Base-by-base conservation (phyloP, 345 rosid species). In the Acer saccharum region DNA sequence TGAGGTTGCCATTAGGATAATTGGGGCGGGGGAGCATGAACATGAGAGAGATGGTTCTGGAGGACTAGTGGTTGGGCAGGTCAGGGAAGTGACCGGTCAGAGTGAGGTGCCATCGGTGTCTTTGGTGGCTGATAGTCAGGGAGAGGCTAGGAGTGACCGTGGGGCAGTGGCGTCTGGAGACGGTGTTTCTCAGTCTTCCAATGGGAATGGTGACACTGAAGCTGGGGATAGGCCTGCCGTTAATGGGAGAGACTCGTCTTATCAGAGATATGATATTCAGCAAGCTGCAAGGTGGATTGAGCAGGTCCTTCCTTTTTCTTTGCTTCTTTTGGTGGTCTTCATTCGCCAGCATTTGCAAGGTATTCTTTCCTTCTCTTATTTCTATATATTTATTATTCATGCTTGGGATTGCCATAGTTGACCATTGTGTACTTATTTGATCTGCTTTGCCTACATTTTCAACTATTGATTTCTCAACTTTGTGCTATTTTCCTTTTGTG, bases 321-420 rank as follows among this genome's bases (percentile, higher is more conserved):
- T 97, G 90, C 99, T 97, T 84, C 94, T 97, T 32, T 81, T 97
- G 89, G 97, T 97, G 46, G 98, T 94, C 78, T 97, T 97, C 82
- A 97, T 97, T 77, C 97, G 99, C 80, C 99, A 94, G 87, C 99
- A 97, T 86, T 84, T 97, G 82, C 99, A 97, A 89, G 99, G 99
- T 96, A 83, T 71, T 50, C 55, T 20, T 68, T 44, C 63, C 35
- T 6, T 58, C 48, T 23, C 32, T 57, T n/a, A 17, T 27, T 58
- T 1, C 16, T 43, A 14, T 16, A 1, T 23, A 10, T 63, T 63
- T 10, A 2, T 58, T 72, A 6, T 13, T 10, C 7, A 25, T 72
- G 65, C 65, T 72, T 72, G 48, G 7, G 64, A 43, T 39, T 39
- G 50, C 16, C 35, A 57, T 52, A 32, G 3, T 72, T n/a, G 35